Evolutionary conservation across 177 flowering plant species (phyloP).

Genomic region (Telopea speciosissima): DNA sequence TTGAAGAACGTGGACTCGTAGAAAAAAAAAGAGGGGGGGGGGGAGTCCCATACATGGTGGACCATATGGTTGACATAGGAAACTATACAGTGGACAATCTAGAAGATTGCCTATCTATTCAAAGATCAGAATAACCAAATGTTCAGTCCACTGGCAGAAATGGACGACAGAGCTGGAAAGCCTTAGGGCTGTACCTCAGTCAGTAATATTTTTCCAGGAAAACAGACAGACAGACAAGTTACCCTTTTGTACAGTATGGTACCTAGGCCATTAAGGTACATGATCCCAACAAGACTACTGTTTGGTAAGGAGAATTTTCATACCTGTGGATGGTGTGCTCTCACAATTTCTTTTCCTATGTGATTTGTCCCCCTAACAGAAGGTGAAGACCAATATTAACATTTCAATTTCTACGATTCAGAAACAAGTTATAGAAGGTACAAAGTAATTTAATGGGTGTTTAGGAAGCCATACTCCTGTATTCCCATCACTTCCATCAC

Average conservation of each 20-base stretch:
- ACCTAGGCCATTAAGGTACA: not conserved
- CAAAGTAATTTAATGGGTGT: not conserved
- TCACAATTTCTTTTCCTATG: constrained; percentile 63
- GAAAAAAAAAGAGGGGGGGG: too few relatives aligned
- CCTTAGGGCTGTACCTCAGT: not conserved
- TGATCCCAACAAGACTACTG: not conserved
- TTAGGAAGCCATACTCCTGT: constrained; percentile 21
- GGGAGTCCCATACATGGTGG: too few relatives aligned
- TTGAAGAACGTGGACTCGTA: too few relatives aligned
- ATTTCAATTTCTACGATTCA: not conserved
- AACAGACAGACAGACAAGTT: not conserved
- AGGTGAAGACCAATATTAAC: constrained; percentile 1
- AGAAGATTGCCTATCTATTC: not conserved
- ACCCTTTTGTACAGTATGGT: not conserved
- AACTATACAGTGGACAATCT: too few relatives aligned
- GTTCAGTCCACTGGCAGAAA: not conserved
- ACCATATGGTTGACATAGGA: too few relatives aligned
- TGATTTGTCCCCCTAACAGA: constrained; percentile 37
- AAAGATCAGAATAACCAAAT: not conserved
- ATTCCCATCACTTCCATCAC: constrained; percentile 70
- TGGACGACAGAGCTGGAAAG: not conserved
- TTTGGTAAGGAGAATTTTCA: constrained; percentile 9
- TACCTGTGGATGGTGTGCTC: constrained; percentile 51
- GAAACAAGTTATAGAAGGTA: not conserved
- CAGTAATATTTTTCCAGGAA: not conserved